Base-by-base conservation (phyloP, 2,329 filamentous ascomycete species). In the Lasiodiplodia theobromae region DNA sequence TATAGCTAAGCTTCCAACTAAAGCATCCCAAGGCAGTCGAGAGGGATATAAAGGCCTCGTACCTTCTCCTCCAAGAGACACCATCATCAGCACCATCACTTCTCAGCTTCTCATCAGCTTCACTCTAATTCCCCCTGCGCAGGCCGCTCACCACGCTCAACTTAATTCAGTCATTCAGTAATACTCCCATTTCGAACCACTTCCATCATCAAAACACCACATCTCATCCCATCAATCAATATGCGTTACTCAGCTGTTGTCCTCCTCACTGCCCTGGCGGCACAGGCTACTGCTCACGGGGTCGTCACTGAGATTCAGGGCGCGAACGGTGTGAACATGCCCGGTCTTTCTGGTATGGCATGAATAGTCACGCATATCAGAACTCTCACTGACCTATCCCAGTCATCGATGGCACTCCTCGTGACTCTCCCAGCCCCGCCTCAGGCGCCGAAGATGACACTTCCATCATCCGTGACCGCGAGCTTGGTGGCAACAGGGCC, bases 391-490 rank as follows among this genome's bases (percentile, higher is more conserved):
- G 68, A 76, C 68, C 65, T 66, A 21, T 28, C 34, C 64, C 73
- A 84, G 87, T 91, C 71, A 82, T 83, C 57, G 89, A 91, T 70
- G 89, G 88, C 73, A 91, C 89, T 70, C 89, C 89, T 63, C 88
- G 89, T 74, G 88, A 91, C 80, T 91, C 89, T 78, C 82, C 86
- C 63, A 82, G 81, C 73, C 87, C 89, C 72, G 71, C 77, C 56
- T 91, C 88, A 75, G 89, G 89, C 69, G 85, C 89, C n/a, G 86
- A 91, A 77, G 87, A 86, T 69, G 89, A 92, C 75, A 91, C 89
- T n/a, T 84, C 89, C 77, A 90, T 91, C 82, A 90, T 91, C 79
- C 87, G 89, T 47, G 79, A 86, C 70, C 78, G 81, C 14, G 89
- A 91, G 79, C 83, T 91, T 68, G 80, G 81, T 49, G 84, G 81